Conservation (phyloP, 2,329 filamentous ascomycete genomes). For the Pseudohalonectria lignicola region DNA sequence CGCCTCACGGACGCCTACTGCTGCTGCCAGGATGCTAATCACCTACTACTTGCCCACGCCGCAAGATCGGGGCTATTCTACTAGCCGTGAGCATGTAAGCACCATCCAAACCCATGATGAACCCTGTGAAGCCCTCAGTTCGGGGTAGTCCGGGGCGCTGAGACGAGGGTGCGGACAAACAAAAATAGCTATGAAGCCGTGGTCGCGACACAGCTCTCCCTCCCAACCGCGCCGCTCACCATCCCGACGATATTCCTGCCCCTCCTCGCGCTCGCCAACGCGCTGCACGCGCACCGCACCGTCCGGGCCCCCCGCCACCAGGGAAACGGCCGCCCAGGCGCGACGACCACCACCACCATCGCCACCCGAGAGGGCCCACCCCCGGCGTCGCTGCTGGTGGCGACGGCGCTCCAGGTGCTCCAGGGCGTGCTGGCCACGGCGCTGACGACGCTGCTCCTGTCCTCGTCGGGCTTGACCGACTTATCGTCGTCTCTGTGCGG, state of each 20-base stretch:
- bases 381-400: background rate
- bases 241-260: constrained; percentile 5
- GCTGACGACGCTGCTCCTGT: constrained; percentile 29
- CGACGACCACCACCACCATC: constrained; percentile 1
- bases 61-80: no score
- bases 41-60: no score
- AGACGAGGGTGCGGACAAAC: no score
- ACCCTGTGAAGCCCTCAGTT: no score
- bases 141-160: no score
- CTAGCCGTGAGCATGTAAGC: no score
- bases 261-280: constrained; percentile 4
- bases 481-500: constrained; percentile 29
- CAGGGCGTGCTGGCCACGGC: constrained; percentile 24
- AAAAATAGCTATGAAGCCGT: constrained; percentile 8
- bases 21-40: no score
- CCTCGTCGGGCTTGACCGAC: constrained; percentile 5
- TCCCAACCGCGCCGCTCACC: constrained; percentile 8
- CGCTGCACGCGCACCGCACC: background rate
- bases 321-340: background rate
- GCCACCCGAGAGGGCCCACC: constrained; percentile 1
- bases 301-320: background rate
- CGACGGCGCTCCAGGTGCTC: constrained; percentile 5
- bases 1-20: no score
- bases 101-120: no score
- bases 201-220: constrained; percentile 5